Evolutionary conservation across 1,284 basidiomycete species (phyloP), one percentile per base, ranked within the genome.

Genomic region (Anthracocystis panici-leucophaei): DNA sequence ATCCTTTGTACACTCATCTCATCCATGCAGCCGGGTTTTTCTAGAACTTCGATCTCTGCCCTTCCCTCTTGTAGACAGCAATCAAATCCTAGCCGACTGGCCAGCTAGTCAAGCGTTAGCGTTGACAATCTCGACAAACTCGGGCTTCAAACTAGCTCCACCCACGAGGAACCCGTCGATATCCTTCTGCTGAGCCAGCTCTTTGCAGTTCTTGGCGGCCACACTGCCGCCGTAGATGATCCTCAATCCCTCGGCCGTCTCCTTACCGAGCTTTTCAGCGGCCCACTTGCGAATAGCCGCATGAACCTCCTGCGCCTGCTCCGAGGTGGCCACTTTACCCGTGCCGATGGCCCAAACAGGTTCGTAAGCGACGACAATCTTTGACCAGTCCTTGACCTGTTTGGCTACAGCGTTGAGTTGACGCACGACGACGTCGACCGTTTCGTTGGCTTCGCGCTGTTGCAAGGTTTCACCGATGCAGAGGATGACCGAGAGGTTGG

Each of bases 101-200:
- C 58, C 21, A 38, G 71, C 58, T 65, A 68, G 71, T 74, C 65
- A 68, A 46, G 45, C 46, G 38, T 65, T 64, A 23, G 90, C 88
- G 85, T 96, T 96, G 89, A 95, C 90, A 85, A 98, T 97, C 73
- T 97, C 84, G 41, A 84, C 81, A 42, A 85, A 85, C 69, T 97
- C 95, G 68, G 96, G 95, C 88, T 99, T 99, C 87, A 99, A 89
- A 44, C 94, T 96, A 40, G 97, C 96, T 31, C 96, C 96, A 44
- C 97, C 97, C 41, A 99, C 97, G 75, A 99, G 91, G 92, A 98
- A 98, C n/a, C 96, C 96, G 86, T 98, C 95, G 65, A 99, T 92
- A 86, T 98, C 95, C 11, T 88, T 87, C 84, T 93, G 91, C 49
- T 65, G 58, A 21, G 72, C 59, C 53, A 82, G 75, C 85, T 97